Evolutionary conservation across 83 land plant genomes (phyloP).

Genomic region (Picea abies): DNA sequence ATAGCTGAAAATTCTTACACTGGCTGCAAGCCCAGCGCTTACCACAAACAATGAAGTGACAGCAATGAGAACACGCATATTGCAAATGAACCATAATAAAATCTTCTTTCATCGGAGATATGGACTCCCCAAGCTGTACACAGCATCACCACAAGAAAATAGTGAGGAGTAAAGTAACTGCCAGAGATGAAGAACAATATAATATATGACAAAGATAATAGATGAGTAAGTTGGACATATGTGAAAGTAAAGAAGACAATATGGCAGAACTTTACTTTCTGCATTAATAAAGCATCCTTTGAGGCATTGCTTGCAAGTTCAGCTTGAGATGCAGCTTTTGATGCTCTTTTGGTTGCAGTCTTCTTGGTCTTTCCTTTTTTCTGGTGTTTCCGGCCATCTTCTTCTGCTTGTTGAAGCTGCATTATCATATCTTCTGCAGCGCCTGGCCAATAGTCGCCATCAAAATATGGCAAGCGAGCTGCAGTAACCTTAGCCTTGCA

Average conservation of each 20-base stretch:
- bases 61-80: constrained; percentile 87
- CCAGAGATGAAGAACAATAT: too few relatives aligned
- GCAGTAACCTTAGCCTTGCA: constrained; percentile 95
- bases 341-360: constrained; percentile 78
- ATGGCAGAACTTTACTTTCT: too few relatives aligned
- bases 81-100: constrained; percentile 99
- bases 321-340: constrained; percentile 81
- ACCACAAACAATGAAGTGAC: constrained; percentile 82
- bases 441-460: constrained; percentile 99
- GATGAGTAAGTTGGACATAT: too few relatives aligned
- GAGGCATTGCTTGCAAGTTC: constrained; percentile 88
- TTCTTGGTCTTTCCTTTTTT: constrained; percentile 86
- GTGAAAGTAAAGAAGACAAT: too few relatives aligned
- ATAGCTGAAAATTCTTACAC: constrained; percentile 89
- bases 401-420: constrained; percentile 79
- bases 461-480: constrained; percentile 95
- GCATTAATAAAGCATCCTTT: constrained; percentile 71
- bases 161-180: too few relatives aligned
- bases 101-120: constrained; percentile 95
- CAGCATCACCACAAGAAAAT: too few relatives aligned
- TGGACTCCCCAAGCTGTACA: constrained; percentile 91
- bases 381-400: constrained; percentile 70
- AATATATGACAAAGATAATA: too few relatives aligned
- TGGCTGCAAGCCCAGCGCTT: constrained; percentile 90
- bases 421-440: constrained; percentile 96